These are phyloP conservation scores for Suillus occidentalis DNA, from an alignment of 768 basidiomycete species.

Conservation along the genomic window DNA sequence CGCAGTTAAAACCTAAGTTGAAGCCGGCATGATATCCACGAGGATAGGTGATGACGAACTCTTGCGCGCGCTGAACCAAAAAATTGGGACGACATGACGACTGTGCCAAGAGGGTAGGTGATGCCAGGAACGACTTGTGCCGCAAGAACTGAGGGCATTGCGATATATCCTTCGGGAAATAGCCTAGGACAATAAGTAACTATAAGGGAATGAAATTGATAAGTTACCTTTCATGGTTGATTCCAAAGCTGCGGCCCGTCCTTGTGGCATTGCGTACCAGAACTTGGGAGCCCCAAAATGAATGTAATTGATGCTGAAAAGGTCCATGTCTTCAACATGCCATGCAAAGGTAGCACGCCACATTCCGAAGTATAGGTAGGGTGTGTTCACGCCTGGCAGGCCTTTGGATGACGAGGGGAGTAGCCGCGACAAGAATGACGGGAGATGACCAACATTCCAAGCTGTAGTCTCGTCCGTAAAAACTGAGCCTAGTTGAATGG, in stretches of 20 bases:
- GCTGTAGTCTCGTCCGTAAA: conserved; percentile 73
- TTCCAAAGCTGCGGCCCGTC: conserved; percentile 79
- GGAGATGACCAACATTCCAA: conserved; percentile 95
- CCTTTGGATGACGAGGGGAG: conserved; percentile 65
- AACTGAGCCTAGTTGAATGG: conserved; percentile 49
- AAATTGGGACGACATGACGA: conserved; percentile 81
- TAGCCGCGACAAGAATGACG: conserved; percentile 81
- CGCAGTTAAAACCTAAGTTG: conserved; percentile 95
- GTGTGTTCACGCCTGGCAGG: conserved; percentile 94
- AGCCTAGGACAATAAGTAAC: conserved; percentile 46
- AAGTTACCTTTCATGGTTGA: conserved; percentile 79
- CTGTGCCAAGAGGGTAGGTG: conserved; percentile 78
- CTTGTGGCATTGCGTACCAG: conserved; percentile 97
- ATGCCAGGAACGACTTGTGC: conserved; percentile 94
- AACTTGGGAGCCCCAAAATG: conserved; percentile 97
- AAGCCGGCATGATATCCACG: conserved; percentile 96
- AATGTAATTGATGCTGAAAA: conserved; percentile 98
- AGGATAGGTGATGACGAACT: conserved; percentile 95
- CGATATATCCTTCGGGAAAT: conserved; percentile 86
- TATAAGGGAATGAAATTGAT: background rate
- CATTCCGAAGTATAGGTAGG: conserved; percentile 99
- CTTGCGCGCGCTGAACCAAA: conserved; percentile 90
- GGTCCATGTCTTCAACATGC: conserved; percentile 99
- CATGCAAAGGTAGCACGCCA: conserved; percentile 98
- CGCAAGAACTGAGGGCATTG: conserved; percentile 92